Conservation (phyloP, 768 basidiomycete genomes). For the Tulasnella sp. region DNA sequence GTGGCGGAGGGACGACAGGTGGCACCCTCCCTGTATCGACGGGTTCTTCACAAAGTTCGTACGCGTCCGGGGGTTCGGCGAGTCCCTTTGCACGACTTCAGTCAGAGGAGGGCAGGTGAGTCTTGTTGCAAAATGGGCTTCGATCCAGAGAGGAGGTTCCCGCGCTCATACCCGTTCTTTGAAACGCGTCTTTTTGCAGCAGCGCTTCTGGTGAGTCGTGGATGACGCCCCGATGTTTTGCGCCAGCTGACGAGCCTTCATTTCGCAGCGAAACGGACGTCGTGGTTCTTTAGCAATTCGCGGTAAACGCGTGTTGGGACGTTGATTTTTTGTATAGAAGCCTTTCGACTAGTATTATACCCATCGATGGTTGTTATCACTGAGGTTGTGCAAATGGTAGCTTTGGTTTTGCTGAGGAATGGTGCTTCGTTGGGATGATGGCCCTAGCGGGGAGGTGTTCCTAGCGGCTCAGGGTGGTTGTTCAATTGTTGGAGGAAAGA, state of each 20-base stretch:
- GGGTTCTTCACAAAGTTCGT: background rate
- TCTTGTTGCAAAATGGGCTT: conserved; percentile 16
- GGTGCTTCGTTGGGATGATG: background rate
- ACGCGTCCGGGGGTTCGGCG: conserved; percentile 31
- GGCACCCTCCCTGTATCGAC: conserved; percentile 26
- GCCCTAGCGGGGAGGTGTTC: conserved; percentile 1
- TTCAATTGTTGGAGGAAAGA: conserved; percentile 1
- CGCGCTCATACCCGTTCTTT: conserved; percentile 14
- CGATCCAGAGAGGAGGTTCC: conserved; percentile 24
- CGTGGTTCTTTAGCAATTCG: conserved; percentile 59
- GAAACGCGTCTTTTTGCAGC: conserved; percentile 25
- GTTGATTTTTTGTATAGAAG: too few relatives aligned
- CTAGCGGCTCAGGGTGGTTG: background rate
- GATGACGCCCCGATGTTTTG: background rate
- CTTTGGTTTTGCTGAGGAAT: background rate
- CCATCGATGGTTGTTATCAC: background rate
- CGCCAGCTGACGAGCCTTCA: conserved; percentile 15
- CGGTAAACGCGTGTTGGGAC: background rate
- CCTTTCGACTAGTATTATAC: background rate
- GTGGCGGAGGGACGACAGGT: conserved; percentile 49
- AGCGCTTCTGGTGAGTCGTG: conserved; percentile 17
- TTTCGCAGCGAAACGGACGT: conserved; percentile 68
- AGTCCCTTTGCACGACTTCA: conserved; percentile 63
- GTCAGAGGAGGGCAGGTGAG: conserved; percentile 54
- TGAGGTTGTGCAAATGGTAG: background rate